Percentiles rank a stretch among this genome's conserved stretches.
phyloP scores from a whole-genome alignment of 768 basidiomycete species.

The Suillus decipiens region DNA sequence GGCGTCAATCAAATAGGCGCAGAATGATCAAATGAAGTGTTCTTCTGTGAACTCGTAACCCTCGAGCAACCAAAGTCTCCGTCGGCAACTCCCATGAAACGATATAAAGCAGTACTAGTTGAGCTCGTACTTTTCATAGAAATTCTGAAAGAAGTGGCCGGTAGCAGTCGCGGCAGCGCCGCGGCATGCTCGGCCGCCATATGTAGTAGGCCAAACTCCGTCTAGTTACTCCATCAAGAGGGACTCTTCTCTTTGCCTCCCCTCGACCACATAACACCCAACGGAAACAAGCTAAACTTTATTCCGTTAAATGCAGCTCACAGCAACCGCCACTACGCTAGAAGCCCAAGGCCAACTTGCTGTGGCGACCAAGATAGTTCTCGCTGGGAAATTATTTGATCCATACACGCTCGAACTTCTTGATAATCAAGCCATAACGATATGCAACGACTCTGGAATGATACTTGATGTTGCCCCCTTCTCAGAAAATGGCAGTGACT shows the following conservation, averaged over 20 bases:
- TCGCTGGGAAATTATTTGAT: slow-evolving; percentile 56
- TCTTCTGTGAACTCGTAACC: background rate
- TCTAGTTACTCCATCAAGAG: background rate
- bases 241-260: background rate
- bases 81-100: background rate
- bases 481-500: slow-evolving; percentile 10
- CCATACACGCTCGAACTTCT: slow-evolving; percentile 42
- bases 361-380: slow-evolving; percentile 21
- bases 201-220: background rate
- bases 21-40: background rate
- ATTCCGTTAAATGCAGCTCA: background rate
- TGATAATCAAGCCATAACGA: slow-evolving; percentile 47
- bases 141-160: background rate
- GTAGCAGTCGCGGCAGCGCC: background rate
- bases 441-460: slow-evolving; percentile 48
- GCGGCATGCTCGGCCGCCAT: background rate
- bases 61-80: background rate
- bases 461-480: slow-evolving; percentile 43
- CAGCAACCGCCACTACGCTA: background rate
- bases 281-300: background rate
- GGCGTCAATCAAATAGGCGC: background rate
- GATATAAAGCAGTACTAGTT: background rate
- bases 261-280: background rate
- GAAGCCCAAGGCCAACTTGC: slow-evolving; percentile 3
- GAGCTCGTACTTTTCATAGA: background rate